A percentile compares a stretch with the other conserved stretches of the same genome.
Evolutionary conservation across 768 basidiomycete species (phyloP).

Genomic region (Leucocoprinus birnbaumii): DNA sequence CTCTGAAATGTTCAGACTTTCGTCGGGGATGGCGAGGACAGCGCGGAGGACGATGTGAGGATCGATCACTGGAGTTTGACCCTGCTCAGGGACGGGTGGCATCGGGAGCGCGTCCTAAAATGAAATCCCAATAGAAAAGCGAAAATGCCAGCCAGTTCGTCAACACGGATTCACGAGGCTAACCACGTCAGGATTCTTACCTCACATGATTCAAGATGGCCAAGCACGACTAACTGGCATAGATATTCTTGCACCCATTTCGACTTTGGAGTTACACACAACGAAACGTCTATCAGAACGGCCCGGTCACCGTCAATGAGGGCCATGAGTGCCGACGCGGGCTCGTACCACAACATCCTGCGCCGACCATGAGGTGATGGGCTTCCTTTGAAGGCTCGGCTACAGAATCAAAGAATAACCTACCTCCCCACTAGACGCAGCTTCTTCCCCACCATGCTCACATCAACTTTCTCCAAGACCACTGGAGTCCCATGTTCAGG

Average conservation of each 20-base stretch:
- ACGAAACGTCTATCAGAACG: slow-evolving; percentile 54
- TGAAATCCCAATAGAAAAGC: slow-evolving; percentile 10
- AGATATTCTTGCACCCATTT: slow-evolving; percentile 55
- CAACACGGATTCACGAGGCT: slow-evolving; percentile 2
- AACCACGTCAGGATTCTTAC: slow-evolving; percentile 30
- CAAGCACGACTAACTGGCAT: slow-evolving; percentile 50
- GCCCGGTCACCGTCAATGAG: slow-evolving; percentile 49
- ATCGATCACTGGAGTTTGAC: slow-evolving; percentile 37
- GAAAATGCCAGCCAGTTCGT: background rate
- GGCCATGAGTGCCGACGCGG: slow-evolving; percentile 39
- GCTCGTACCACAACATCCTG: slow-evolving; percentile 61
- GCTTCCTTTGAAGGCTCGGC: slow-evolving; percentile 1
- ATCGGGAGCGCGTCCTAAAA: slow-evolving; percentile 35
- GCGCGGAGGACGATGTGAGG: slow-evolving; percentile 50
- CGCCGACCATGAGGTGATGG: background rate
- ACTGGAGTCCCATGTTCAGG: slow-evolving; percentile 45
- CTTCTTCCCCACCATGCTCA: slow-evolving; percentile 44
- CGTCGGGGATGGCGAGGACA: slow-evolving; percentile 42
- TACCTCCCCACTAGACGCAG: slow-evolving; percentile 61
- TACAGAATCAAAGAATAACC: slow-evolving; percentile 16
- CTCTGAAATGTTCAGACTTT: slow-evolving; percentile 43
- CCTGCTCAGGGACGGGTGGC: slow-evolving; percentile 39
- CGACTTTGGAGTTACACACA: slow-evolving; percentile 42
- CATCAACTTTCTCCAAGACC: slow-evolving; percentile 36
- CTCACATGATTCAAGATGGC: slow-evolving; percentile 49